These are phyloP conservation scores for Oryza officinalis DNA, from an alignment of 176 grass and related monocot species.

Conservation along the genomic window DNA sequence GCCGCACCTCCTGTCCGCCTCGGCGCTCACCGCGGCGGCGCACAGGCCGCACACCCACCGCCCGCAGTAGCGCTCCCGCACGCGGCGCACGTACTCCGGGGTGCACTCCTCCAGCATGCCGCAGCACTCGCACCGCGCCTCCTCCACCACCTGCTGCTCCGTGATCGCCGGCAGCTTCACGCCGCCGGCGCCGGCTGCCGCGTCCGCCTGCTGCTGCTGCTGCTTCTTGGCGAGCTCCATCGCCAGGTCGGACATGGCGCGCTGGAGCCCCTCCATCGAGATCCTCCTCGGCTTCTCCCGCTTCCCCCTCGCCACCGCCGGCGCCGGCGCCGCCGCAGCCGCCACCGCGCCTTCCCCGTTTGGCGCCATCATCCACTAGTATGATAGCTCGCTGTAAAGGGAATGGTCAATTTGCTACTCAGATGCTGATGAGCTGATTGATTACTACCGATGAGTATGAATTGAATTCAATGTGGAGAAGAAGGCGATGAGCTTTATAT, in stretches of 20 bases:
- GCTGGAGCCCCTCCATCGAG: slow-evolving; percentile 86
- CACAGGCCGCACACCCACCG: slow-evolving; percentile 83
- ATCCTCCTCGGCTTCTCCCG: slow-evolving; percentile 54
- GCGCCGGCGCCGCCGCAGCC: not conserved
- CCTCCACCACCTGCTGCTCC: slow-evolving; percentile 54
- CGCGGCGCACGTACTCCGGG: slow-evolving; percentile 65
- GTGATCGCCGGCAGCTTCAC: slow-evolving; percentile 49
- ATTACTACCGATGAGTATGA: slow-evolving; percentile 1
- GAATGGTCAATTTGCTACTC: not conserved
- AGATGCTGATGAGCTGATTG: not conserved
- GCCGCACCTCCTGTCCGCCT: slow-evolving; percentile 42
- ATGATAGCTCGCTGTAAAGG: too few species aligned
- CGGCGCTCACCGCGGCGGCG: slow-evolving; percentile 63
- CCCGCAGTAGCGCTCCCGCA: slow-evolving; percentile 73
- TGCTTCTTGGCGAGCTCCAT: slow-evolving; percentile 53
- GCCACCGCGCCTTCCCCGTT: slow-evolving; percentile 50
- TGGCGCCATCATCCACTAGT: slow-evolving; percentile 55
- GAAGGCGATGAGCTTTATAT: slow-evolving; percentile 35
- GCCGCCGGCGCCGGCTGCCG: not conserved
- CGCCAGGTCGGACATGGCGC: slow-evolving; percentile 79
- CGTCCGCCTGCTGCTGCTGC: not conserved
- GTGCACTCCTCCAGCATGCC: slow-evolving; percentile 92
- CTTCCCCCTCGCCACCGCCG: not conserved
- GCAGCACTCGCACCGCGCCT: slow-evolving; percentile 82
- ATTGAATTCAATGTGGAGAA: slow-evolving; percentile 5